phyloP scores from a whole-genome alignment of 176 grass and related monocot genomes.

The Panicum miliaceum region DNA sequence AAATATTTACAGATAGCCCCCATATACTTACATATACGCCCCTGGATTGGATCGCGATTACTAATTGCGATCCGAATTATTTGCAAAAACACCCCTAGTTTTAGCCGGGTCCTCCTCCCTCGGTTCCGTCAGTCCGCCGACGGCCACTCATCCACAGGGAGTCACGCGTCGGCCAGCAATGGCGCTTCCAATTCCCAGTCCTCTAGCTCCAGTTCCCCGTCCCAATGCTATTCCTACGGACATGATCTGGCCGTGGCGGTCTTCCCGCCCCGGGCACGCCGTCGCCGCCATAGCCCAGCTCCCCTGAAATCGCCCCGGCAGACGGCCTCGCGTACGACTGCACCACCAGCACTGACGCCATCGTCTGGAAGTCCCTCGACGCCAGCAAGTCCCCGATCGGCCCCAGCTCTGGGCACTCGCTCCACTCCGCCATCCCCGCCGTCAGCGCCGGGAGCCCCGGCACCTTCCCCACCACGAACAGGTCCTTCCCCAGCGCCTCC shows the following conservation, averaged over 20 bases:
- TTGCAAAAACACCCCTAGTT: too few species aligned
- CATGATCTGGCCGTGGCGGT: slow-evolving; percentile 13
- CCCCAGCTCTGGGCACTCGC: slow-evolving; percentile 83
- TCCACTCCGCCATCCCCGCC: slow-evolving; percentile 72
- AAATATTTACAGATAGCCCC: too few species aligned
- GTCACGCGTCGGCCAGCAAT: too few species aligned
- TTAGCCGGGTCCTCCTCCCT: too few species aligned
- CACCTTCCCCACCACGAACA: slow-evolving; percentile 64
- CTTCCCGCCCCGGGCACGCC: background rate
- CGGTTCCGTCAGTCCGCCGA: too few species aligned
- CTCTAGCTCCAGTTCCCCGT: background rate
- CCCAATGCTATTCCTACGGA: background rate
- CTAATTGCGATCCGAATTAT: too few species aligned
- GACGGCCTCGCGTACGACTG: slow-evolving; percentile 45
- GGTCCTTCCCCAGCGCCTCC: slow-evolving; percentile 53
- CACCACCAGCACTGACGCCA: slow-evolving; percentile 64
- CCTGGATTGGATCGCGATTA: too few species aligned
- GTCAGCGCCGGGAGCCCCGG: slow-evolving; percentile 53
- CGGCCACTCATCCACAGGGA: too few species aligned
- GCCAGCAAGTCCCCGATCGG: slow-evolving; percentile 73
- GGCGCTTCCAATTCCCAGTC: too few species aligned
- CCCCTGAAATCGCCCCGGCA: background rate
- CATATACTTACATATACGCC: too few species aligned
- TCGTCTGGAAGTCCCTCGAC: slow-evolving; percentile 64
- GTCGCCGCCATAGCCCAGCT: slow-evolving; percentile 3